These are phyloP conservation scores for Crataegus laevigata DNA, from an alignment of 306 rosid species.

Conservation along the genomic window DNA sequence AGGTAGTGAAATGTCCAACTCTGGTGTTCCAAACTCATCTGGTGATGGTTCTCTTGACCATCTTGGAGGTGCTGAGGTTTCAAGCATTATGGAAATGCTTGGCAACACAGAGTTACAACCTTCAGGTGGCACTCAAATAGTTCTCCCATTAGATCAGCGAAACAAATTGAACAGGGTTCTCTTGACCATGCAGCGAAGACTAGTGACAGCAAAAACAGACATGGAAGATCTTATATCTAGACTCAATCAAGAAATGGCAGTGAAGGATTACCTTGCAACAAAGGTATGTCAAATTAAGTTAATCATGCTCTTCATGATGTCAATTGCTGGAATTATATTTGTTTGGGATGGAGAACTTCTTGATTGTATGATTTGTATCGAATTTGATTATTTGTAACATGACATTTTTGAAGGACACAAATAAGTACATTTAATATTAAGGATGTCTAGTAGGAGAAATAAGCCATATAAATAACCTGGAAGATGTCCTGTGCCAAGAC, in stretches of 20 bases:
- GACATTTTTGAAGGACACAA: neutral
- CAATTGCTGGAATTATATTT: neutral
- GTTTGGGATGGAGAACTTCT: neutral
- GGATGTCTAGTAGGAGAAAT: neutral
- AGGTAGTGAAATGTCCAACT: constrained; percentile 73
- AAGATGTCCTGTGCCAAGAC: neutral
- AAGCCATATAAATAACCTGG: neutral
- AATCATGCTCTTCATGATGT: constrained; percentile 8
- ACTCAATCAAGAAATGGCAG: constrained; percentile 90
- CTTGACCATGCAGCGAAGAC: constrained; percentile 81
- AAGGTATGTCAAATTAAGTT: constrained; percentile 47
- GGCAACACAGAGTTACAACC: constrained; percentile 43
- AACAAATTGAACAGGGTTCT: constrained; percentile 85
- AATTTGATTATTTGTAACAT: constrained; percentile 9
- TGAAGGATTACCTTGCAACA: constrained; percentile 83
- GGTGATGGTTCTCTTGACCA: constrained; percentile 60
- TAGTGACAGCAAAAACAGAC: constrained; percentile 83
- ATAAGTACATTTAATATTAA: neutral
- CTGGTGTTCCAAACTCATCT: constrained; percentile 61
- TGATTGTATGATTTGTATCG: neutral
- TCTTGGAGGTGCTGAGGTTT: constrained; percentile 52
- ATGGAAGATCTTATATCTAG: constrained; percentile 97
- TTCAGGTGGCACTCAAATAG: constrained; percentile 57
- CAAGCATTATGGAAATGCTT: constrained; percentile 42
- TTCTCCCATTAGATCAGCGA: constrained; percentile 84